These are phyloP conservation scores for Panicum hallii DNA, from an alignment of 202 grass and related monocot genomes.

Conservation along the genomic window DNA sequence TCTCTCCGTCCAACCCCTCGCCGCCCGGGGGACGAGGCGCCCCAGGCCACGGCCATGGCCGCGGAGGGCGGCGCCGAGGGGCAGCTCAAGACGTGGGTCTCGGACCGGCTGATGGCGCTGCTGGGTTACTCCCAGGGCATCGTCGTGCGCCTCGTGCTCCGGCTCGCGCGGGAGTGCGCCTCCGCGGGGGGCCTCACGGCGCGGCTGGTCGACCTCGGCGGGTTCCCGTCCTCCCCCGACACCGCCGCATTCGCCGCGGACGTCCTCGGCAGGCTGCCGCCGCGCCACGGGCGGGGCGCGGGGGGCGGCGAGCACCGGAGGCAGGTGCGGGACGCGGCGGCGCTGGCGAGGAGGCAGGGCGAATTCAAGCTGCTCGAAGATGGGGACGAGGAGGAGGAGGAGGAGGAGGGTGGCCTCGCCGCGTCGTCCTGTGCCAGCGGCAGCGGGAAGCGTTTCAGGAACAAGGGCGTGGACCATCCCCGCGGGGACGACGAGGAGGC, in stretches of 20 bases:
- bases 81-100: conserved; percentile 51
- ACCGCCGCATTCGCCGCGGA: conserved; percentile 50
- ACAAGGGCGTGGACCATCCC: neutral
- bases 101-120: conserved; percentile 49
- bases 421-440: neutral
- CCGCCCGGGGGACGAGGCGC: neutral
- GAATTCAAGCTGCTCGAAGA: conserved; percentile 46
- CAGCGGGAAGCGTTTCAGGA: conserved; percentile 38
- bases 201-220: conserved; percentile 47
- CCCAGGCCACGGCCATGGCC: neutral
- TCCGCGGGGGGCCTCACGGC: conserved; percentile 40
- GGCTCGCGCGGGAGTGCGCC: conserved; percentile 46
- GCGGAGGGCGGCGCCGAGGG: conserved; percentile 13
- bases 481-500: neutral
- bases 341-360: conserved; percentile 36
- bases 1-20: neutral
- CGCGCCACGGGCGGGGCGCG: neutral
- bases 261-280: conserved; percentile 34
- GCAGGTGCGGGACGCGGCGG: conserved; percentile 38
- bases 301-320: conserved; percentile 30
- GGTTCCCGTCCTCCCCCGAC: conserved; percentile 38
- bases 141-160: conserved; percentile 37
- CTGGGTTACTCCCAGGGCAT: conserved; percentile 43
- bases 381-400: neutral
- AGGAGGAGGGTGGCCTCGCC: neutral